Evolutionary conservation across 2,329 filamentous ascomycete genomes (phyloP), one percentile per base, ranked within the genome.

Genomic region (Elsinoe arachidis): DNA sequence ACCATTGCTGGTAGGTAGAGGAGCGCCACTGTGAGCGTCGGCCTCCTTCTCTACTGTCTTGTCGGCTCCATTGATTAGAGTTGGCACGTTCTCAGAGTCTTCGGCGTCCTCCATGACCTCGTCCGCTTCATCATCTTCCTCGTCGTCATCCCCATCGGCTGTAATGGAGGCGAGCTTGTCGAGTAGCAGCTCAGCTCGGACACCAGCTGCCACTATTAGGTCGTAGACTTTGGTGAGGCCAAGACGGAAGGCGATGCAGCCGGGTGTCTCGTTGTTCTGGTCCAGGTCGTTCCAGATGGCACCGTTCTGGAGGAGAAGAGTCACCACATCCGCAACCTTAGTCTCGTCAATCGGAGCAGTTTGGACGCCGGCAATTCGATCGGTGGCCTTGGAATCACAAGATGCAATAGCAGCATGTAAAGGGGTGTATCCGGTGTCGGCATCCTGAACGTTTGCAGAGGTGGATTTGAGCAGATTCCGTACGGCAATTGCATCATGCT

Each of bases 221-320:
- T 86, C 81, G 69, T 99, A 97, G 37, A 96, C 73, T 52, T 82
- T 80, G 56, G 72, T 78, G 64, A 88, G 76, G 0, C 86, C 86
- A 21, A 96, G 63, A 47, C 82, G 70, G 30, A 78, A 77, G 9
- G 93, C 93, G 44, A 96, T 76, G 69, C 92, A 97, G 5, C 90
- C 93, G 0, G 93, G 90, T 2, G 93, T 97, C 77, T 97, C 92
- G 65, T 90, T 82, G 64, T 88, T 86, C 63, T 78, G 74, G 70
- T 97, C 90, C 56, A 97, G 77, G 69, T 96, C 91, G 74, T 99
- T 99, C 93, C 93, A 99, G 64, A 97, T 96, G 10, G 90, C 93
- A 33, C 93, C 93, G 64, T 87, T 86, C 66, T 91, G 80, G 60
- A 97, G 83, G 7, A 97, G 78, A 67, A 93, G 81, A 63, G 82